phyloP scores from a whole-genome alignment of 306 rosid genomes.

The Pterocarpus santalinus region DNA sequence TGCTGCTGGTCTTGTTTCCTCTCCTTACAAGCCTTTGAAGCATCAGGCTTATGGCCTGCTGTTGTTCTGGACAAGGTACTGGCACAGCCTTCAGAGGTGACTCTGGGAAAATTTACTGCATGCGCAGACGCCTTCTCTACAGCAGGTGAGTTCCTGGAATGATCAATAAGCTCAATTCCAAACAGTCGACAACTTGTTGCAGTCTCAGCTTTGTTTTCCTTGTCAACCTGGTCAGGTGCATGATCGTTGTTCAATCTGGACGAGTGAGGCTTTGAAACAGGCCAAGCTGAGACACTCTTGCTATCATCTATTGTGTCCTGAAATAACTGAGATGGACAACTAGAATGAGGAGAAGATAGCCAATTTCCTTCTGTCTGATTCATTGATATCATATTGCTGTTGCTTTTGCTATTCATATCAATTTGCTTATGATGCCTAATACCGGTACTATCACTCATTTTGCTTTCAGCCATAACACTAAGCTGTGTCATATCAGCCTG shows the following conservation, averaged over 20 bases:
- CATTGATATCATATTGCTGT: constrained; percentile 57
- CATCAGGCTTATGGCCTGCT: constrained; percentile 63
- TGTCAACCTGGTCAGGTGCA: constrained; percentile 59
- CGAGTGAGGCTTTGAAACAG: constrained; percentile 55
- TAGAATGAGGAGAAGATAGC: constrained; percentile 65
- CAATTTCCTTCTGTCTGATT: constrained; percentile 67
- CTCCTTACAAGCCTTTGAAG: constrained; percentile 64
- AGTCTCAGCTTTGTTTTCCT: constrained; percentile 69
- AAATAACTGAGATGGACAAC: constrained; percentile 58
- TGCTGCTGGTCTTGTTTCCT: constrained; percentile 58
- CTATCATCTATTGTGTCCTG: constrained; percentile 71
- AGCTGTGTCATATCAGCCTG: constrained; percentile 62
- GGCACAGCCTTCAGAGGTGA: constrained; percentile 55
- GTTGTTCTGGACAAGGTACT: constrained; percentile 58
- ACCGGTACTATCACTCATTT: constrained; percentile 57
- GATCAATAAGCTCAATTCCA: constrained; percentile 74
- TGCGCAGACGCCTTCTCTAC: constrained; percentile 54
- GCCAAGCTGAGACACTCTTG: constrained; percentile 64
- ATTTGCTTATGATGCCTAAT: constrained; percentile 67
- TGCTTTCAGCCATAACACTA: constrained; percentile 57
- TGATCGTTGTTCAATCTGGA: constrained; percentile 57
- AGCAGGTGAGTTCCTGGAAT: constrained; percentile 49
- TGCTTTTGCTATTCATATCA: constrained; percentile 61
- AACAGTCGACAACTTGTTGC: constrained; percentile 72
- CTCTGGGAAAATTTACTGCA: constrained; percentile 36